phyloP scores from a whole-genome alignment of 2,329 filamentous ascomycete genomes.

The Claviceps humidiphila region DNA sequence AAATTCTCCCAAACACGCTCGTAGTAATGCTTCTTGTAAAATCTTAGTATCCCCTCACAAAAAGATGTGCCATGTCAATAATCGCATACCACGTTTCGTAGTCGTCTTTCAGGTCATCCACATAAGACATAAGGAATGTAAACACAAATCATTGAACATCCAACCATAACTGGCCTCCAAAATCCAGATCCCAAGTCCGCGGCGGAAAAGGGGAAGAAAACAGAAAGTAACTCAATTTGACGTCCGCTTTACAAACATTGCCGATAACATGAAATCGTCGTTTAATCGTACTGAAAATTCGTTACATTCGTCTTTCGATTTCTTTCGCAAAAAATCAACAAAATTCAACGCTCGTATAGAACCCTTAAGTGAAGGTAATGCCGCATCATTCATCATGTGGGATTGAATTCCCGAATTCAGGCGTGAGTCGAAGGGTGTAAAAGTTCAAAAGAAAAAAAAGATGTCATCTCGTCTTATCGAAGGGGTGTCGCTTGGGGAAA shows the following conservation, averaged over 20 bases:
- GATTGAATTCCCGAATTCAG: conserved; percentile 15
- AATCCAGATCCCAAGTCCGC: background rate
- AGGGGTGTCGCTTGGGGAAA: too few species aligned
- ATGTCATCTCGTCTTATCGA: background rate
- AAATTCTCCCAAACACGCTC: too few species aligned
- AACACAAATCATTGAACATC: conserved; percentile 13
- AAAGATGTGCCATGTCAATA: background rate
- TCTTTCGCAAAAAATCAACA: background rate
- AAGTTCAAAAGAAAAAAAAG: conserved; percentile 11
- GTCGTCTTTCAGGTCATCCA: conserved; percentile 1
- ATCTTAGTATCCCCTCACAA: too few species aligned
- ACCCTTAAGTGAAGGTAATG: too few species aligned
- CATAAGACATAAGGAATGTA: conserved; percentile 9
- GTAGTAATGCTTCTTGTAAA: too few species aligned
- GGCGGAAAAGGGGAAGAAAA: background rate
- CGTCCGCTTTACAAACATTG: background rate
- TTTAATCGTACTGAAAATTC: conserved; percentile 17
- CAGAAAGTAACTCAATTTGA: background rate
- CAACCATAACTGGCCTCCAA: background rate
- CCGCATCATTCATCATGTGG: too few species aligned
- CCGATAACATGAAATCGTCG: conserved; percentile 14
- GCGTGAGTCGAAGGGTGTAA: conserved; percentile 14
- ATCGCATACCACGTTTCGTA: conserved; percentile 1
- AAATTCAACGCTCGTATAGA: background rate
- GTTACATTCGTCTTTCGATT: conserved; percentile 10